phyloP scores from a whole-genome alignment of 1,284 basidiomycete genomes.

The Athelia psychrophila region DNA sequence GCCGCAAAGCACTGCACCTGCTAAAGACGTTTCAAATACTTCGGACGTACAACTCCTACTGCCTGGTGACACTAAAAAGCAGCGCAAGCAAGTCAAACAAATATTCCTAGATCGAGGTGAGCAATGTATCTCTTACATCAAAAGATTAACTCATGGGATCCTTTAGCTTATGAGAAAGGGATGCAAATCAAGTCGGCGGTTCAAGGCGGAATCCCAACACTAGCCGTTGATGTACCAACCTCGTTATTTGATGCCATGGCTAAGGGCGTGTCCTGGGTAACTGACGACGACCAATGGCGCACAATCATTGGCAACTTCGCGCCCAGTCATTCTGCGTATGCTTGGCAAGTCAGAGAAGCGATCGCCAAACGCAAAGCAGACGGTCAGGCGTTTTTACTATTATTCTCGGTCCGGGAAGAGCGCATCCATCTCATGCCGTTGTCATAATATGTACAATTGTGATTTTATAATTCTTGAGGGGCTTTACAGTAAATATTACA shows the following conservation, averaged over 20 bases:
- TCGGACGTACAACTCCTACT: conserved; percentile 63
- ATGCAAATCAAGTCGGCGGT: conserved; percentile 54
- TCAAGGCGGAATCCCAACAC: conserved; percentile 57
- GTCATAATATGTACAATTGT: conserved; percentile 4
- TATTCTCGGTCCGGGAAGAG: conserved; percentile 72
- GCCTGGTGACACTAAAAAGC: conserved; percentile 70
- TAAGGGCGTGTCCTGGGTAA: conserved; percentile 57
- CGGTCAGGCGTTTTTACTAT: conserved; percentile 57
- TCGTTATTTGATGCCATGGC: conserved; percentile 61
- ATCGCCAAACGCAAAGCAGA: conserved; percentile 58
- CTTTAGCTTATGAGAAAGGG: conserved; percentile 58
- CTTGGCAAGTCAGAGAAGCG: conserved; percentile 63
- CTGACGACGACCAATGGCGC: conserved; percentile 74
- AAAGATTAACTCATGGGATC: conserved; percentile 4
- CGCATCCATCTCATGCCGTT: conserved; percentile 59
- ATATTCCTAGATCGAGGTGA: conserved; percentile 66
- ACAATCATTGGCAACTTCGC: conserved; percentile 51
- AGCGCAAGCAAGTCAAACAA: conserved; percentile 67
- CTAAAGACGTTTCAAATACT: conserved; percentile 40
- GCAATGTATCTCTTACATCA: conserved; percentile 1
- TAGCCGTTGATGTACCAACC: conserved; percentile 67
- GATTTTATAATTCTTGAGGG: too few relatives aligned
- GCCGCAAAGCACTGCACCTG: conserved; percentile 16
- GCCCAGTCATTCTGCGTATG: conserved; percentile 54
- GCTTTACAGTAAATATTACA: too few relatives aligned